Evolutionary conservation across 2,329 filamentous ascomycete species (phyloP), one percentile per base, ranked within the genome.

Genomic region (Arachnomyces sp.): DNA sequence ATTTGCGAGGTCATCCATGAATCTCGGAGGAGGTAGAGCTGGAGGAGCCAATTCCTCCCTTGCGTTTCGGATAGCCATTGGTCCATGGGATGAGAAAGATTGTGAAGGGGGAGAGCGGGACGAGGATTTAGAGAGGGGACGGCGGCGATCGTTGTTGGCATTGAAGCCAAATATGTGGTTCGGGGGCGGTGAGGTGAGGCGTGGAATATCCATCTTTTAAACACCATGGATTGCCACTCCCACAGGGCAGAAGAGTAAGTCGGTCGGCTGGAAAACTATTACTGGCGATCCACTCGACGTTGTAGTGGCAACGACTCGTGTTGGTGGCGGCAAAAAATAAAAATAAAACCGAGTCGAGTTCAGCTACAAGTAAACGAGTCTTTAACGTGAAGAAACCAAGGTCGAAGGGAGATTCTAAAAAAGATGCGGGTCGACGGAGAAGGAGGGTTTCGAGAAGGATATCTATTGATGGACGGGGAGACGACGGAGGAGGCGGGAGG

Each of bases 11-110:
- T 77, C 73, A 49, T 69, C 67, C 44, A 82, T 72, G 55, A 72
- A 65, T 59, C 69, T 71, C 38, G 79, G 75, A 43, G 80, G 80
- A 51, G 80, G 80, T 52, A 84, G 68, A 36, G 79, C 78, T 47
- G 80, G 80, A 43, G 80, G 80, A 37, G 69, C 67, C 32, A 59
- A 56, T 36, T 62, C 55, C 43, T 63, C 57, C 53, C 72, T 69
- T 44, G 72, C 68, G 54, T 74, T 70, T 36, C 77, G 77, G 56
- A 84, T 82, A 44, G 78, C 68, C 76, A 84, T 78, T 49, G 77
- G 73, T 46, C 71, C 70, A 46, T 68, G 66, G 31, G 68, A 60
- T 34, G 65, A 54, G 36, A 59, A 58, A 44, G 64, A 53, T 41
- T 60, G 62, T 31, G 69, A 60, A 41, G 65, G 59, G 53, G 63